Conservation (phyloP, 1,284 basidiomycete genomes). For the Vanrija sp. region DNA sequence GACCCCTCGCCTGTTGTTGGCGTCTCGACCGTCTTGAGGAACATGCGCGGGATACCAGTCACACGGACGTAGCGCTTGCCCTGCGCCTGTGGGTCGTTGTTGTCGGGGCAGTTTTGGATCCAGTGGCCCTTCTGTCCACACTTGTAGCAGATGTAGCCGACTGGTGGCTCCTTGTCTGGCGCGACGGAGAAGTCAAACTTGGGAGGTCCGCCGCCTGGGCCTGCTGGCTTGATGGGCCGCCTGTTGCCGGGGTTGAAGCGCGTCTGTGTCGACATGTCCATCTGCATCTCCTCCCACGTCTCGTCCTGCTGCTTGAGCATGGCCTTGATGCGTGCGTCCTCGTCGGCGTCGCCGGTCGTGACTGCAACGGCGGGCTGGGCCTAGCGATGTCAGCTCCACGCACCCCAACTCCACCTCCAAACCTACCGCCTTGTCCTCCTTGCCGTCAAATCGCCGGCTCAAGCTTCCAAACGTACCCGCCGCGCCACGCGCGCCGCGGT, state of each 20-base stretch:
- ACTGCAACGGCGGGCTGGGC: slow-evolving; percentile 26
- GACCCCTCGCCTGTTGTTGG: slow-evolving; percentile 64
- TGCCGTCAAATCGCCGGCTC: slow-evolving; percentile 85
- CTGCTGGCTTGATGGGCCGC: slow-evolving; percentile 31
- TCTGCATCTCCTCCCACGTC: slow-evolving; percentile 47
- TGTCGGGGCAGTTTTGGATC: slow-evolving; percentile 99
- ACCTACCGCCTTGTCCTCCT: slow-evolving; percentile 54
- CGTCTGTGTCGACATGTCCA: slow-evolving; percentile 37
- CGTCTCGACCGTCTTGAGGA: slow-evolving; percentile 92
- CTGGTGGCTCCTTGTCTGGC: slow-evolving; percentile 58
- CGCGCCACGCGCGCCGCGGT: slow-evolving; percentile 23
- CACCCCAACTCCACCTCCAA: background rate
- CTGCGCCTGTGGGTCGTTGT: slow-evolving; percentile 90
- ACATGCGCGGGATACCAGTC: slow-evolving; percentile 94
- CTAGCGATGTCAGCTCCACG: background rate
- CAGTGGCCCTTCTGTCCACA: slow-evolving; percentile 99
- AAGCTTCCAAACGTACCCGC: slow-evolving; percentile 53
- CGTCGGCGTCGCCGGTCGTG: slow-evolving; percentile 44
- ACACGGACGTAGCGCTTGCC: slow-evolving; percentile 96
- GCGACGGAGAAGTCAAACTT: slow-evolving; percentile 45
- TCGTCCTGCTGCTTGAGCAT: slow-evolving; percentile 45
- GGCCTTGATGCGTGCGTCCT: slow-evolving; percentile 46
- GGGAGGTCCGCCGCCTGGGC: slow-evolving; percentile 51
- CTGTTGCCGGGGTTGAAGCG: slow-evolving; percentile 14
- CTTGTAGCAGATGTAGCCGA: slow-evolving; percentile 98